phyloP scores from a whole-genome alignment of 2,329 filamentous ascomycete species.

The Tolypocladium ophioglossoides region DNA sequence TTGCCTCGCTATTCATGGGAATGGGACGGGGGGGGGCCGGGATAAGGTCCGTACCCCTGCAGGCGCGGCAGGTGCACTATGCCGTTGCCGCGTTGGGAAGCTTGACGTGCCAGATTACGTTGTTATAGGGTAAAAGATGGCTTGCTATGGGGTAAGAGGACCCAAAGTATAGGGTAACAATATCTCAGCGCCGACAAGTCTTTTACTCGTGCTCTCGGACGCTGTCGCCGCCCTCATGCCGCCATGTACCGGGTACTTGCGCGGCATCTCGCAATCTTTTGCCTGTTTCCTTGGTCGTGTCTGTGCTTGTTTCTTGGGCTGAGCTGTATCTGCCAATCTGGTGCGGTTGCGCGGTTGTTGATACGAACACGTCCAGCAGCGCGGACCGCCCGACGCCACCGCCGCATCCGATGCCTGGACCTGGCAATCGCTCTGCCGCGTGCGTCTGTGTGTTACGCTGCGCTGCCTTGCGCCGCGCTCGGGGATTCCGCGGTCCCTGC shows the following conservation, averaged over 20 bases:
- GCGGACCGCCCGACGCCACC: neutral
- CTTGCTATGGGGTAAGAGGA: constrained; percentile 8
- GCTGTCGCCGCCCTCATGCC: neutral
- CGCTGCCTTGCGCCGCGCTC: neutral
- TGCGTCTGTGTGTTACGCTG: neutral
- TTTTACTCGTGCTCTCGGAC: no score
- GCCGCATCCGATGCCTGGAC: neutral
- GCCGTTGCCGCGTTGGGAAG: constrained; percentile 4
- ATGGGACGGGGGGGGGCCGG: neutral
- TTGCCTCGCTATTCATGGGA: no score
- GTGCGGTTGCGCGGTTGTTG: neutral
- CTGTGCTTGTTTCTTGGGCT: neutral
- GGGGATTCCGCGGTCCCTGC: neutral
- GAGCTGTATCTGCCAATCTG: neutral
- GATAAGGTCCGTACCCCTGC: neutral
- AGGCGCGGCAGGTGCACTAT: neutral
- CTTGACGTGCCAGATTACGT: constrained; percentile 13
- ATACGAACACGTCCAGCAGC: neutral
- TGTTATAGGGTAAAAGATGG: constrained; percentile 17
- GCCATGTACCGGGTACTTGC: neutral
- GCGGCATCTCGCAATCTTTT: neutral
- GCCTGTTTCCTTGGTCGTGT: neutral
- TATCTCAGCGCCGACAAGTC: neutral
- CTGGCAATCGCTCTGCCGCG: neutral
- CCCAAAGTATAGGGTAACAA: constrained; percentile 9